Percentiles rank a stretch among this genome's conserved stretches.
These are phyloP conservation scores for Hevea brasiliensis DNA, from an alignment of 345 rosid species.

Conservation along the genomic window DNA sequence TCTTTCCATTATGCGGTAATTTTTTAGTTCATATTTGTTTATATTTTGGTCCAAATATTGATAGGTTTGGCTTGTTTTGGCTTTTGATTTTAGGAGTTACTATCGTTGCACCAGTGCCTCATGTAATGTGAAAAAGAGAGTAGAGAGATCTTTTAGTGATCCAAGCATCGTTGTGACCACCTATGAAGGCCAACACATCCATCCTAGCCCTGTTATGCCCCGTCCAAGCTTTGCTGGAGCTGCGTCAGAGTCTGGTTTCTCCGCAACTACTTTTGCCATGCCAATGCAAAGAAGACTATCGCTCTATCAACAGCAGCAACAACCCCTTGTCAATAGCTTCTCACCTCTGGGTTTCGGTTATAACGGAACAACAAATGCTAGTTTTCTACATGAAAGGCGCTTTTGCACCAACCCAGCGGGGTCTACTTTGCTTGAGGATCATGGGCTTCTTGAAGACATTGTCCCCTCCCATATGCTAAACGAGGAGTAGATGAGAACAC, in stretches of 20 bases:
- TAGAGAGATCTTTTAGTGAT: slow-evolving; percentile 76
- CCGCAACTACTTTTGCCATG: slow-evolving; percentile 26
- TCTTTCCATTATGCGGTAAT: neutral
- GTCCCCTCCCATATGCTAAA: slow-evolving; percentile 69
- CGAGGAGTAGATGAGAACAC: slow-evolving; percentile 42
- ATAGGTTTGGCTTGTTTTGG: slow-evolving; percentile 12
- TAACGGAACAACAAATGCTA: slow-evolving; percentile 16
- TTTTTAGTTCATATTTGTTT: neutral
- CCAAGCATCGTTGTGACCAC: slow-evolving; percentile 85
- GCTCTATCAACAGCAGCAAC: slow-evolving; percentile 33
- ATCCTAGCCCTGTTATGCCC: slow-evolving; percentile 67
- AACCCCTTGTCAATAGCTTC: slow-evolving; percentile 28
- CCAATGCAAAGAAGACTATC: slow-evolving; percentile 33
- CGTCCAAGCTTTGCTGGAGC: slow-evolving; percentile 49
- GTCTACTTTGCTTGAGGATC: slow-evolving; percentile 38
- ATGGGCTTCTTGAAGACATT: slow-evolving; percentile 87
- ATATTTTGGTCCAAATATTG: neutral
- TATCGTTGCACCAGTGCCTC: slow-evolving; percentile 94
- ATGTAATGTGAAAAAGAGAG: slow-evolving; percentile 95
- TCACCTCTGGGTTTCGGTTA: slow-evolving; percentile 38
- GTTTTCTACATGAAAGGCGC: slow-evolving; percentile 34
- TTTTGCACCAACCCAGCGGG: slow-evolving; percentile 27
- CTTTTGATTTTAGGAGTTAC: slow-evolving; percentile 63
- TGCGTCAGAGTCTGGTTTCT: slow-evolving; percentile 21
- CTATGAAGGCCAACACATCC: slow-evolving; percentile 91